Base-by-base conservation (phyloP, 2,329 filamentous ascomycete species). In the Corynespora cassiicola region DNA sequence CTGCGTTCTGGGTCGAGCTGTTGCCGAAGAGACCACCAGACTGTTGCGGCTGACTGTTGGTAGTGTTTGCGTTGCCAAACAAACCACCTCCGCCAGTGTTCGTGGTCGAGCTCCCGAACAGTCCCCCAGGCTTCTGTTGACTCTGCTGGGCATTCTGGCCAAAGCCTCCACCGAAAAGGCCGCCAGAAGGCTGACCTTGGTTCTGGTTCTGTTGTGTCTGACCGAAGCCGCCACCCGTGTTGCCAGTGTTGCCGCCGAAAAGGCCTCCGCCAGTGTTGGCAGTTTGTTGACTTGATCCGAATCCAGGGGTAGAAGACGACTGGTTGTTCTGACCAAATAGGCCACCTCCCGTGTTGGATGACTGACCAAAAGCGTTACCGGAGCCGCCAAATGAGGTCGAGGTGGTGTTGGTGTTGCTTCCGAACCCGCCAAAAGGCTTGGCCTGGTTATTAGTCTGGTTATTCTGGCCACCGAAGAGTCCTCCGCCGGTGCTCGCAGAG, bases 391-490 rank as follows among this genome's bases (percentile, higher is more conserved):
- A 64, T 8, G 54, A 46, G 21, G 50, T 60, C 10, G 52, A 46
- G 14, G 52, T 43, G 11, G 58, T 60, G 25, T 52, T 57, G 24
- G 56, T 47, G 11, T 22, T 44, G 14, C 16, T 31, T 4, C 61
- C 58, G 28, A 65, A 60, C 6, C 60, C 51, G 16, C 63, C 62
- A 17, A 65, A 75, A 17, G 63, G 59, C 32, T 61, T 62, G 39
- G 56, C 54, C 48, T 67, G 63, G 44, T 65, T 56, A 16, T 58
- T 51, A 34, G 51, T 59, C 30, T 75, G 51, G 23, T 47, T 52
- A 23, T 50, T 56, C 34, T 58, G 63, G 22, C 60, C 58, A 7
- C 78, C 78, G 47, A 85, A 85, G 4, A 85, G 54, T 26, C 74
- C 66, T 18, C 58, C 56, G 14, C 41, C 40, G 5, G 32, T 34